A percentile compares a stretch with the other conserved stretches of the same genome.
phyloP scores from a whole-genome alignment of 352 stramenopile genomes.

The Globisporangium paddicum region DNA sequence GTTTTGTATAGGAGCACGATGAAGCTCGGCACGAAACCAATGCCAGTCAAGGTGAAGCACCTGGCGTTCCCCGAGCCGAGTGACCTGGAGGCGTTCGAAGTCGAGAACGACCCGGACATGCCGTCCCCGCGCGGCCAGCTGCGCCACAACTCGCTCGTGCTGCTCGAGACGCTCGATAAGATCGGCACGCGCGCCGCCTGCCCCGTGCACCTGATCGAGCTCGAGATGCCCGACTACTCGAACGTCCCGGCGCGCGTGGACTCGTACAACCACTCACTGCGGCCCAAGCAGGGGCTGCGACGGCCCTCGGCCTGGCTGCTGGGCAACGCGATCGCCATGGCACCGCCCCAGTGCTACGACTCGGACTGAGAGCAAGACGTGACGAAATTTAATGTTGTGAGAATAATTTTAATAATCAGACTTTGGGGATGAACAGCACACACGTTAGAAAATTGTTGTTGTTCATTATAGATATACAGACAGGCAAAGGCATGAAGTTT shows the following conservation, averaged over 20 bases:
- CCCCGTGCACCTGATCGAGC: constrained; percentile 59
- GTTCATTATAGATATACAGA: no score
- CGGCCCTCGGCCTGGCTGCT: constrained; percentile 54
- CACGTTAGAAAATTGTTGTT: no score
- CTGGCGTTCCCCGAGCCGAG: constrained; percentile 37
- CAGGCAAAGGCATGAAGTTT: no score
- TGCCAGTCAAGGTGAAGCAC: constrained; percentile 41
- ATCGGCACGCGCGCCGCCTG: constrained; percentile 69
- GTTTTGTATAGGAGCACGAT: constrained; percentile 74
- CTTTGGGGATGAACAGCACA: no score
- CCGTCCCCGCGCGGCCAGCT: constrained; percentile 49
- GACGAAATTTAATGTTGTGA: no score
- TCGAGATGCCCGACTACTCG: constrained; percentile 53
- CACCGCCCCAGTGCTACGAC: neutral
- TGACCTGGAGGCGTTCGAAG: constrained; percentile 14
- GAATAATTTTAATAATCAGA: no score
- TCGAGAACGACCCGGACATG: constrained; percentile 46
- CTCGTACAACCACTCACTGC: constrained; percentile 54
- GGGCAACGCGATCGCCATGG: neutral
- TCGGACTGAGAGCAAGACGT: no score
- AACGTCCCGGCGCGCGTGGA: constrained; percentile 46
- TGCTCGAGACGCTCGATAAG: constrained; percentile 69
- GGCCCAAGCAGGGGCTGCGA: constrained; percentile 37
- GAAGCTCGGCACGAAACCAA: constrained; percentile 58
- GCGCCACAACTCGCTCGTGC: constrained; percentile 41